Evolutionary conservation across 75 land plant species (phyloP).

Genomic region (Pseudotsuga menziesii): DNA sequence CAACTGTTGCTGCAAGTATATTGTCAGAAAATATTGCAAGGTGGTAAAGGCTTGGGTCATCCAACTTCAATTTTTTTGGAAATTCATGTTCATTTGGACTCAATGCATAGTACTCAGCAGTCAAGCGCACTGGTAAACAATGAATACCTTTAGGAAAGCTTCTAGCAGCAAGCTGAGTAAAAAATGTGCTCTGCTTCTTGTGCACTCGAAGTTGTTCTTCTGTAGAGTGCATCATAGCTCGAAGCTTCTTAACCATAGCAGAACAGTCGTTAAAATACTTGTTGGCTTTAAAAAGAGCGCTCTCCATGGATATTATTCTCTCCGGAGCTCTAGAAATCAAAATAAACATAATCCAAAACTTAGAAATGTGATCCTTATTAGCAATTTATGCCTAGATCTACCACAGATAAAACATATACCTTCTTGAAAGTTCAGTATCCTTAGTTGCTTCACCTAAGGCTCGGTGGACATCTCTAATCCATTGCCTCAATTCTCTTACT

Average conservation of each 20-base stretch:
- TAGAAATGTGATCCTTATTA: background rate
- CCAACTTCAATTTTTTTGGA: constrained; percentile 43
- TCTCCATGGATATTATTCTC: constrained; percentile 61
- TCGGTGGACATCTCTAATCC: constrained; percentile 63
- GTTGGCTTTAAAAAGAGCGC: constrained; percentile 40
- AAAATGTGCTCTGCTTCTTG: constrained; percentile 53
- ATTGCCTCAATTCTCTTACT: constrained; percentile 55
- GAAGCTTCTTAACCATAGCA: constrained; percentile 48
- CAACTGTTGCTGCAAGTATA: no score
- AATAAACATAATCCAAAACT: constrained; percentile 10
- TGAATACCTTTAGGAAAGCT: constrained; percentile 73
- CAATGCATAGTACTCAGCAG: constrained; percentile 42
- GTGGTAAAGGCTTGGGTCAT: no score
- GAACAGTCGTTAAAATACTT: constrained; percentile 56
- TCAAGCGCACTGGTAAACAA: constrained; percentile 60
- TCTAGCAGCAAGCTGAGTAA: constrained; percentile 65
- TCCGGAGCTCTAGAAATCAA: constrained; percentile 30
- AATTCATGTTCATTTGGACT: constrained; percentile 30
- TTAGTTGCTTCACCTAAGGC: constrained; percentile 71
- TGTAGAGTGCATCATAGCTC: constrained; percentile 59
- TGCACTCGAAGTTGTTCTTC: constrained; percentile 60
- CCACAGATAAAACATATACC: constrained; percentile 24
- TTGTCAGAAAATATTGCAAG: no score
- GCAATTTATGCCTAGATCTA: background rate
- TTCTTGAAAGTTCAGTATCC: constrained; percentile 71